Evolutionary conservation across 179 eudicot species (phyloP).

Genomic region (Vitellaria paradoxa): DNA sequence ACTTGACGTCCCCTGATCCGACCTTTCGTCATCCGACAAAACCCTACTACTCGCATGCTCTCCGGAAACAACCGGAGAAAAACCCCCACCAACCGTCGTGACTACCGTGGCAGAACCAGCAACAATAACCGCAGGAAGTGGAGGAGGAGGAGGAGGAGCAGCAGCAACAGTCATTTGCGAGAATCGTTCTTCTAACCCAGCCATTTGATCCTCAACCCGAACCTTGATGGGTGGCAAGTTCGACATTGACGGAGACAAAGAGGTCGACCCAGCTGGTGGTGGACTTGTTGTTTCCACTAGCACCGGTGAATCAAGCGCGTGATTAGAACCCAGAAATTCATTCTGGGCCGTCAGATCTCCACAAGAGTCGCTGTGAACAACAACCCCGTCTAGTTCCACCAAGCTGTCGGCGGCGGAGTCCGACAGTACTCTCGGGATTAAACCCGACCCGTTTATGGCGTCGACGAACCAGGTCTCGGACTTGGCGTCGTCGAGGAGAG

Average conservation of each 20-base stretch:
- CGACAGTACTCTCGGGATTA: constrained; percentile 46
- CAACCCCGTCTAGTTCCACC: constrained; percentile 35
- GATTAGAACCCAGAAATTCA: constrained; percentile 4
- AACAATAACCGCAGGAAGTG: constrained; percentile 5
- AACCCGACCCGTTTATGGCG: constrained; percentile 43
- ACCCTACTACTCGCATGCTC: constrained; percentile 17
- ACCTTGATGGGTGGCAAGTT: constrained; percentile 52
- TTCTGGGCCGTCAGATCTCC: constrained; percentile 17
- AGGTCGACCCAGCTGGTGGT: constrained; percentile 45
- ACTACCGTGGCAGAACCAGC: constrained; percentile 1
- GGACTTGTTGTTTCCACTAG: constrained; percentile 38
- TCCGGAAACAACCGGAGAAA: not conserved
- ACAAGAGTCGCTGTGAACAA: not conserved
- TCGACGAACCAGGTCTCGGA: constrained; percentile 67
- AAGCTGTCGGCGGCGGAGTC: constrained; percentile 55
- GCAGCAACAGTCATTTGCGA: constrained; percentile 35
- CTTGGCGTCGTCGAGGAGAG: constrained; percentile 44
- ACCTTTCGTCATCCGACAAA: constrained; percentile 44
- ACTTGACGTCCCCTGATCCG: constrained; percentile 29
- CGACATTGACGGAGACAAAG: constrained; percentile 61
- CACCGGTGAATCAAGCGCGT: constrained; percentile 24
- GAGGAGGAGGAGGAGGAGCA: constrained; percentile 11
- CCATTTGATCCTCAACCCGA: constrained; percentile 41
- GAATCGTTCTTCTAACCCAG: constrained; percentile 46
- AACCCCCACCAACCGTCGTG: not conserved